A percentile compares a stretch with the other conserved stretches of the same genome.
Evolutionary conservation across 108 stramenopile species (phyloP).

Genomic region (Conticribra weissflogii): DNA sequence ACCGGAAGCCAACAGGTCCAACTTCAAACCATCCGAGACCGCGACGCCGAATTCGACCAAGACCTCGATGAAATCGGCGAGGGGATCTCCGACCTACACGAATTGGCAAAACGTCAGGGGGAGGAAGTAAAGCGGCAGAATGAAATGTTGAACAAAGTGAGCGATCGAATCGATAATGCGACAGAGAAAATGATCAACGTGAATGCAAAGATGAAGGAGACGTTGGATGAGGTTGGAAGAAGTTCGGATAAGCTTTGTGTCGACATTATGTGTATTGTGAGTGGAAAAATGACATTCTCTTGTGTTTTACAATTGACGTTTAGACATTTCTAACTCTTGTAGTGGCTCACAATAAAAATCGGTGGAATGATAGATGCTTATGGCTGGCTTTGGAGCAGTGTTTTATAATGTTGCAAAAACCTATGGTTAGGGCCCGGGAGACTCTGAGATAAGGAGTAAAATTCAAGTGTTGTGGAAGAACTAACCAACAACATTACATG

Average conservation of each 20-base stretch:
- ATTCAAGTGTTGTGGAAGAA: too few relatives aligned
- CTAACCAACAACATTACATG: too few relatives aligned
- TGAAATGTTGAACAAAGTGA: conserved; percentile 80
- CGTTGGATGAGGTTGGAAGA: conserved; percentile 85
- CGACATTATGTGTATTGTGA: conserved; percentile 95
- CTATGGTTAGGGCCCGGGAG: too few relatives aligned
- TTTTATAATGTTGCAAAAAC: conserved; percentile 16
- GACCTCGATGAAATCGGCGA: conserved; percentile 90
- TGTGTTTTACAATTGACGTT: too few relatives aligned
- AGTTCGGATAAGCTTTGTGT: conserved; percentile 91
- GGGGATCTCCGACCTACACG: conserved; percentile 85
- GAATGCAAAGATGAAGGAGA: conserved; percentile 90
- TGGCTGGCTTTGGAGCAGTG: conserved; percentile 29
- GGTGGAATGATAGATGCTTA: conserved; percentile 13
- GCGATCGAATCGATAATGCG: conserved; percentile 71
- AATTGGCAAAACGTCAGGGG: conserved; percentile 76
- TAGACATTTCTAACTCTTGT: conserved; percentile 1
- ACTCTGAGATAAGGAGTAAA: too few relatives aligned
- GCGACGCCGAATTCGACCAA: conserved; percentile 86
- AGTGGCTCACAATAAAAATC: background rate
- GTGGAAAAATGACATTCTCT: too few relatives aligned
- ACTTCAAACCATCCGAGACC: conserved; percentile 75
- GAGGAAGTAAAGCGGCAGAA: conserved; percentile 86
- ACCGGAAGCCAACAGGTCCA: conserved; percentile 76
- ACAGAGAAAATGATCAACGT: conserved; percentile 81